Evolutionary conservation across 2,329 filamentous ascomycete genomes (phyloP).

Genomic region (Nigrospora sphaerica): DNA sequence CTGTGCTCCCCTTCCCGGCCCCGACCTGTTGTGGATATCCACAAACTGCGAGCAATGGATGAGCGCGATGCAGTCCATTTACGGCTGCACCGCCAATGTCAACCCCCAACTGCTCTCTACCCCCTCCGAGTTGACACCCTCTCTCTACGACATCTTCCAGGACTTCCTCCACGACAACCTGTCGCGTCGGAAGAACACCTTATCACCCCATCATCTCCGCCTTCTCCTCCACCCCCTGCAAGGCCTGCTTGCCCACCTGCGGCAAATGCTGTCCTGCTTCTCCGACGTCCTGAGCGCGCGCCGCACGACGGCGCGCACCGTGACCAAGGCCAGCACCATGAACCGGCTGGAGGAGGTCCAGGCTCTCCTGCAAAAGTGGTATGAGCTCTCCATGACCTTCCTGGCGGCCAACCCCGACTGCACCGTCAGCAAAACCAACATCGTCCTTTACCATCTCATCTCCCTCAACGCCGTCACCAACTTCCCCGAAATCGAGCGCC

Average conservation of each 20-base stretch:
- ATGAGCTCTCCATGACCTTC: conserved; percentile 52
- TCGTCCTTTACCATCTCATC: conserved; percentile 65
- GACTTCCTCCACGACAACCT: conserved; percentile 61
- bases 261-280: conserved; percentile 60
- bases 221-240: conserved; percentile 63
- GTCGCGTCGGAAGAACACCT: conserved; percentile 32
- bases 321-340: conserved; percentile 54
- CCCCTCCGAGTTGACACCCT: conserved; percentile 42
- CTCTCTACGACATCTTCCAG: conserved; percentile 59
- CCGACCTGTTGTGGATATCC: conserved; percentile 58
- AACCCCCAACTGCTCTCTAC: conserved; percentile 45
- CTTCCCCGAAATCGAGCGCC: conserved; percentile 59
- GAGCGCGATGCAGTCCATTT: conserved; percentile 49
- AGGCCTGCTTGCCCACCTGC: conserved; percentile 55
- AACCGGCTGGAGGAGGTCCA: conserved; percentile 58
- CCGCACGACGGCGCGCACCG: conserved; percentile 31
- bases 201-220: conserved; percentile 53
- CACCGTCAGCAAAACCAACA: conserved; percentile 54
- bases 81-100: conserved; percentile 41
- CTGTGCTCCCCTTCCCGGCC: conserved; percentile 52
- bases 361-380: conserved; percentile 58
- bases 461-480: conserved; percentile 61
- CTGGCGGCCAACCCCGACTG: conserved; percentile 49
- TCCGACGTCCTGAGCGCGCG: conserved; percentile 44
- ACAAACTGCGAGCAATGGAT: conserved; percentile 53